Evolutionary conservation across 78 protist genomes (phyloP), one percentile per base, ranked within the genome.

Genomic region (Isochrysis galbana): DNA sequence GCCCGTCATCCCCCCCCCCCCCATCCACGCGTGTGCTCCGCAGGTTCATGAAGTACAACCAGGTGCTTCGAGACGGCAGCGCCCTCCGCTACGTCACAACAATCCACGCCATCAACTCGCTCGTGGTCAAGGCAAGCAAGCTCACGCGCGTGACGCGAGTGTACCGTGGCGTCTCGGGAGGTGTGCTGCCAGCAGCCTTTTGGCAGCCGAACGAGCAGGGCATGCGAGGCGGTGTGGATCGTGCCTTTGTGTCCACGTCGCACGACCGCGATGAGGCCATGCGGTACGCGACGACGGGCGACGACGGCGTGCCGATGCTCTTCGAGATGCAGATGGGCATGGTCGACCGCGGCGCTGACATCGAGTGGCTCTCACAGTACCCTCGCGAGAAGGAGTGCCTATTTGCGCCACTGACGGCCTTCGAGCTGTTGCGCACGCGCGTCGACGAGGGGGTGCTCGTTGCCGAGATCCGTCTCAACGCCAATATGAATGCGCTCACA

Each of bases 191-290:
- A 44, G 38, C 17, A 5, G 38, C 21, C 23, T 78, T 90, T 17
- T 78, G 44, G 67, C 14, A 2, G 38, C 55, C 19, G 46, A 51
- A 90, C 47, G 89, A 90, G 74, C n/a, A 51, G 1, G 70, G 88
- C 47, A 46, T 41, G 80, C 5, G 80, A 29, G 93, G 93, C 10
- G 93, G 93, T 11, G 89, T 90, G 1, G 93, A 90, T 46, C 26
- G 17, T 5, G 93, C 83, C 7, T 78, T 72, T 80, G 34, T 90
- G 89, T 78, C 89, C 38, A 90, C 93, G 41, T 77, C 93, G 39
- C 67, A 61, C 32, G 84, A 89, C 45, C 36, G 51, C 10, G 23
- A 26, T 29, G 84, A 32, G 86, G 92, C 92, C 46, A 89, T 89
- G 83, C 42, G 19, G 36, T 70, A 89, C 61, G 48, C 51, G 1